These are phyloP conservation scores for Suillus bovinus DNA, from an alignment of 768 basidiomycete species.

Conservation along the genomic window DNA sequence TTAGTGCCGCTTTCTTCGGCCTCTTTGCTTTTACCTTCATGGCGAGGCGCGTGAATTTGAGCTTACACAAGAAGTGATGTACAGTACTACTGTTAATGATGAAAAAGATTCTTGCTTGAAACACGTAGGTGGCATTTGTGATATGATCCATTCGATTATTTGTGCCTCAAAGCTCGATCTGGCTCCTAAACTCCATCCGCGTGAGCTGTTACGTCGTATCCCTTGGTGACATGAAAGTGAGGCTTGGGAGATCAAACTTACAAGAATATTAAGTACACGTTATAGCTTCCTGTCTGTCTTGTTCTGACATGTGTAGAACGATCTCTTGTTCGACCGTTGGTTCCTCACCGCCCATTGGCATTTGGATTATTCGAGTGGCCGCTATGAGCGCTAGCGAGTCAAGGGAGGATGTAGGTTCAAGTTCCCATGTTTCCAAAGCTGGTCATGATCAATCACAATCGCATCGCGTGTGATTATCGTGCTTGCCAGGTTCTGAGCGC, in stretches of 20 bases:
- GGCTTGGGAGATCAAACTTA: slow-evolving; percentile 8
- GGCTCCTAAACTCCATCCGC: slow-evolving; percentile 9
- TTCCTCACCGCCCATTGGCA: slow-evolving; percentile 47
- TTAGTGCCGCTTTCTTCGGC: slow-evolving; percentile 66
- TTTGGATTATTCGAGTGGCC: slow-evolving; percentile 17
- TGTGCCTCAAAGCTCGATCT: background rate
- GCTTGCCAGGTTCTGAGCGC: background rate
- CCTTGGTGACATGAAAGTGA: slow-evolving; percentile 30
- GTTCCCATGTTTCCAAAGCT: background rate
- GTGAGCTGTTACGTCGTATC: slow-evolving; percentile 42
- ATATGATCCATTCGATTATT: background rate
- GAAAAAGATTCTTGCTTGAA: background rate
- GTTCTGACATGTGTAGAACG: slow-evolving; percentile 41
- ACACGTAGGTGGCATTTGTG: background rate
- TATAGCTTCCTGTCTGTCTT: slow-evolving; percentile 32
- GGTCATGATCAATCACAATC: background rate
- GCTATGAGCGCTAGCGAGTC: background rate
- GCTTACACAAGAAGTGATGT: slow-evolving; percentile 42
- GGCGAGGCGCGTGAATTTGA: slow-evolving; percentile 53
- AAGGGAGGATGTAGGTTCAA: background rate
- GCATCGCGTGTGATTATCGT: background rate
- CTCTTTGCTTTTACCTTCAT: slow-evolving; percentile 56
- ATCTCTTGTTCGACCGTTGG: slow-evolving; percentile 43
- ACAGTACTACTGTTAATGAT: slow-evolving; percentile 6
- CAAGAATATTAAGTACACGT: slow-evolving; percentile 49